Conservation (phyloP, 148 eudicot species). For the Selenicereus undatus region DNA sequence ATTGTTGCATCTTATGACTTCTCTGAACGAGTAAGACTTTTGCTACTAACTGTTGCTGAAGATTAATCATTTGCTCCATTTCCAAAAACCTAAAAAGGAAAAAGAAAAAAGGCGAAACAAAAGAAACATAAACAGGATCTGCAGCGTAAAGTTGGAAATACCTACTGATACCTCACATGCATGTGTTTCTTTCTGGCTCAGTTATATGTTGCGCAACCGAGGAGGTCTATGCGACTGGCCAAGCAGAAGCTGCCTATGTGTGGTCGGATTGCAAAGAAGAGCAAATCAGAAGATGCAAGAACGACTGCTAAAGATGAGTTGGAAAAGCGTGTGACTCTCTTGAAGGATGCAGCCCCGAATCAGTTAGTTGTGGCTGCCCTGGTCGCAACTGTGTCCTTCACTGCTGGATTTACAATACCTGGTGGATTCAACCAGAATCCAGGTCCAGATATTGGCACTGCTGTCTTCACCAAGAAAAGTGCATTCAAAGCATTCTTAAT, state of each 20-base stretch:
- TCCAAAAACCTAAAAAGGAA: no score
- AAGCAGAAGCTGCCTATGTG: not conserved
- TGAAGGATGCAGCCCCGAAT: not conserved
- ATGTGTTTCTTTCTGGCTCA: no score
- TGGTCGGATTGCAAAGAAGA: not conserved
- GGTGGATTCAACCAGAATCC: slow-evolving; percentile 18
- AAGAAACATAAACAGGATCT: no score
- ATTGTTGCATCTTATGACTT: slow-evolving; percentile 2
- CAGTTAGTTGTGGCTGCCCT: slow-evolving; percentile 4
- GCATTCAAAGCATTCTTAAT: slow-evolving; percentile 5
- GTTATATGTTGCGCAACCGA: no score
- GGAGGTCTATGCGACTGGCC: no score
- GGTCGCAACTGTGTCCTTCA: slow-evolving; percentile 16
- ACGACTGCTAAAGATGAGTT: not conserved
- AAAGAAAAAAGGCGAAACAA: no score
- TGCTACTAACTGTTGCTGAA: no score
- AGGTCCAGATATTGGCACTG: not conserved
- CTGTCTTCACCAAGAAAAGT: not conserved
- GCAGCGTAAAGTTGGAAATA: no score
- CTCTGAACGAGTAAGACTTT: no score
- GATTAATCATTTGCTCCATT: no score
- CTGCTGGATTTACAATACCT: slow-evolving; percentile 16
- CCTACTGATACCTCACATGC: no score
- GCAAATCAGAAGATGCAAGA: not conserved
- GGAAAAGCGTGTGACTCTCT: not conserved